phyloP scores from a whole-genome alignment of 768 basidiomycete genomes.

The Paxillus ammoniavirescens region DNA sequence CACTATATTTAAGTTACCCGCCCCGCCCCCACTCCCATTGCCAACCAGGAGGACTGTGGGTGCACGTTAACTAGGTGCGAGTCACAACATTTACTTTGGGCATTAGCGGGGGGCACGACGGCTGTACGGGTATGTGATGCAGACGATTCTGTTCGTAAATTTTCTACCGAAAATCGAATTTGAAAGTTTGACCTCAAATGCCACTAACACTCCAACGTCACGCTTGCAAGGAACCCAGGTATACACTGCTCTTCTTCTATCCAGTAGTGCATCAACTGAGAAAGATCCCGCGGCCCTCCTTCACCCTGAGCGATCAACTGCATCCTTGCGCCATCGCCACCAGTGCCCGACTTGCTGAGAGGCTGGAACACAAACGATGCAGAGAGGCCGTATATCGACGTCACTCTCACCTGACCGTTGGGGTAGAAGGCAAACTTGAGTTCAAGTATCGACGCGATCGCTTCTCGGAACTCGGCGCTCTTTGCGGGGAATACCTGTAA shows the following conservation, averaged over 20 bases:
- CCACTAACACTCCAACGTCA: constrained; percentile 74
- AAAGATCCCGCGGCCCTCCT: constrained; percentile 71
- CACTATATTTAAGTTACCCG: too few relatives aligned
- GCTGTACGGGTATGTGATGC: too few relatives aligned
- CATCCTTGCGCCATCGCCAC: constrained; percentile 52
- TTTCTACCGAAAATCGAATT: too few relatives aligned
- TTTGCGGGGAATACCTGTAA: constrained; percentile 78
- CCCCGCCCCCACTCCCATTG: too few relatives aligned
- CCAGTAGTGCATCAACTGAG: constrained; percentile 81
- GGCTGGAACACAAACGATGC: constrained; percentile 89
- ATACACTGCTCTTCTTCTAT: constrained; percentile 83
- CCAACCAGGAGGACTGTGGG: too few relatives aligned
- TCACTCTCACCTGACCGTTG: constrained; percentile 86
- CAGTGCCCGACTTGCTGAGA: constrained; percentile 33
- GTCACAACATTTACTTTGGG: too few relatives aligned
- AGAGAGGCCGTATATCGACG: constrained; percentile 84
- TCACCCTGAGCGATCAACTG: constrained; percentile 74
- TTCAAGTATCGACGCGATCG: constrained; percentile 86
- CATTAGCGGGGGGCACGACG: too few relatives aligned
- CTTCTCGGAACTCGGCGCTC: constrained; percentile 87
- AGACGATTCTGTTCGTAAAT: too few relatives aligned
- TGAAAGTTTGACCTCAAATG: too few relatives aligned
- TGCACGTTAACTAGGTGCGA: too few relatives aligned
- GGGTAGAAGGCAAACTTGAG: constrained; percentile 90
- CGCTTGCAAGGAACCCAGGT: constrained; percentile 85